Base-by-base conservation (phyloP, 495 filamentous ascomycete genomes). In the Hyaloscypha finlandica region DNA sequence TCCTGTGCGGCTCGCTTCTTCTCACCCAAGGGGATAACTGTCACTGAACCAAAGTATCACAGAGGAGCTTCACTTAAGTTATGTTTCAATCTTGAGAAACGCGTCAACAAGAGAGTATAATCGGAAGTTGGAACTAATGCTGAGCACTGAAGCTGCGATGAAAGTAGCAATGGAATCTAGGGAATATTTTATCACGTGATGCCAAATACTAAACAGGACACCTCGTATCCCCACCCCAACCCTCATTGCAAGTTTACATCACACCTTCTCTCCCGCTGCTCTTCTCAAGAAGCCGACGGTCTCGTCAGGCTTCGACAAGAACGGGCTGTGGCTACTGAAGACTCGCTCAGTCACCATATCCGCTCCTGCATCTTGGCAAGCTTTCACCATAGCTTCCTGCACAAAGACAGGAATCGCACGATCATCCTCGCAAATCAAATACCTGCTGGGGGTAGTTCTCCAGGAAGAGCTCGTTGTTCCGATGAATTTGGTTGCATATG, bases 401-500 rank as follows among this genome's bases (percentile, higher is more conserved):
- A 68, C 68, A 5, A 45, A 6, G 4, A 73, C 25, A 4, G 76
- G 76, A 68, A 79, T 75, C 2, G 78, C 77, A 1, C 68, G 39
- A 65, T 84, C 80, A 33, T 78, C 63, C 12, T 75, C 68, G 63
- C 79, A 82, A 31, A 81, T 67, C 3, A 84, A 59, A 60, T 83
- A 84, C 0, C 79, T 77, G 14, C 61, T 71, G 4, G 80, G 78
- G 29, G 81, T 74, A 51, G 77, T 60, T 48, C 70, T 77, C 75
- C 78, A 83, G 0, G 77, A 77, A 3, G 76, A 80, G 60, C 73
- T 74, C 42, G 62, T 77, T n/a, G 68, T 61, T 11, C 35, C 25
- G 6, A 67, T 70, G 25, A 22, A 3, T 20, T 67, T 52, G 3
- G 67, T 66, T 31, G 39, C 53, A 12, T 63, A 20, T 19, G 70